Conservation (phyloP, 106 monocot species). For the Iris macrosiphon region DNA sequence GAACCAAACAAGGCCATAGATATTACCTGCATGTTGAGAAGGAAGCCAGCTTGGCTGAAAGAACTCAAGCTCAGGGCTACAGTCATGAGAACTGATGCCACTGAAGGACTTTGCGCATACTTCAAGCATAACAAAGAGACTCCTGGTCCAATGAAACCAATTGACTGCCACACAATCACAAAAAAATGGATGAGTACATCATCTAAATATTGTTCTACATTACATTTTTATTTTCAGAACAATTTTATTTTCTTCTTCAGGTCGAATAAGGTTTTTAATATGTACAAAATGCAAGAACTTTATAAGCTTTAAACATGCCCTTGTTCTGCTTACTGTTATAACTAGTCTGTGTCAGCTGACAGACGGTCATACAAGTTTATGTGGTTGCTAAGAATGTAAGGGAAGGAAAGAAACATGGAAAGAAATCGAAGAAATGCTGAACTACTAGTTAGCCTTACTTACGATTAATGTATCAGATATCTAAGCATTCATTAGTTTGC, state of each 20-base stretch:
- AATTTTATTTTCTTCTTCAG: not conserved
- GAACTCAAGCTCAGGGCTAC: slow-evolving; percentile 83
- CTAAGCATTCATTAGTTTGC: not conserved
- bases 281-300: too few species aligned
- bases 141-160: slow-evolving; percentile 84
- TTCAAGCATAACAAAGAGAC: slow-evolving; percentile 67
- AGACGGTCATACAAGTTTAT: too few species aligned
- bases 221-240: not conserved
- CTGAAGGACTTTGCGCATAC: slow-evolving; percentile 47
- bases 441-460: too few species aligned
- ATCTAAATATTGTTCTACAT: not conserved
- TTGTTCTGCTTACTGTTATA: too few species aligned
- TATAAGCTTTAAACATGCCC: too few species aligned
- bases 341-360: too few species aligned
- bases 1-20: not conserved
- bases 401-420: too few species aligned
- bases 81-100: slow-evolving; percentile 67
- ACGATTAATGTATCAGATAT: too few species aligned
- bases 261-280: not conserved
- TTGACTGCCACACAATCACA: slow-evolving; percentile 44
- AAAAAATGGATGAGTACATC: not conserved
- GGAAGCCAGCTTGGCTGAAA: slow-evolving; percentile 94
- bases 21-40: slow-evolving; percentile 80
- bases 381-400: too few species aligned
- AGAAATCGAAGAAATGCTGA: too few species aligned